Conservation (phyloP, 352 stramenopile genomes). For the Globisporangium mamillatum region DNA sequence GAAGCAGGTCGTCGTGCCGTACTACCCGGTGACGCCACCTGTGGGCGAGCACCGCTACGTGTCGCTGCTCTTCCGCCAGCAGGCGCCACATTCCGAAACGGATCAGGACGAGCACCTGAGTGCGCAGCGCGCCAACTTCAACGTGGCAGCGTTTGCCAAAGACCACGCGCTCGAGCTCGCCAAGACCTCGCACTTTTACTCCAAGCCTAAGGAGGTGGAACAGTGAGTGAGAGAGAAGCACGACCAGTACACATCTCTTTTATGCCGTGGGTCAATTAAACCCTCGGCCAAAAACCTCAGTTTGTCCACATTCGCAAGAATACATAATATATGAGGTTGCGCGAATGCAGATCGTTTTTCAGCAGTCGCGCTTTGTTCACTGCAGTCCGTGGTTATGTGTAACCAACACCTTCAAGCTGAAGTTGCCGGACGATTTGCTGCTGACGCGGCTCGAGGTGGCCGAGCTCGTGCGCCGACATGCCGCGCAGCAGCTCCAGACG, state of each 20-base stretch:
- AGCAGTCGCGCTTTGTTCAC: too few species aligned
- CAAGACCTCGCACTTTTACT: slow-evolving; percentile 42
- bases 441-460: slow-evolving; percentile 32
- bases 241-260: too few species aligned
- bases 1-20: slow-evolving; percentile 39
- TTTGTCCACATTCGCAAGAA: too few species aligned
- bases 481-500: slow-evolving; percentile 42
- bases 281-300: too few species aligned
- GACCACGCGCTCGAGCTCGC: slow-evolving; percentile 32
- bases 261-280: too few species aligned
- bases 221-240: too few species aligned
- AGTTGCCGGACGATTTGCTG: slow-evolving; percentile 34
- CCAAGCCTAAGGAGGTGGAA: slow-evolving; percentile 15
- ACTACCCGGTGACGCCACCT: slow-evolving; percentile 57
- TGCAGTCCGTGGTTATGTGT: too few species aligned
- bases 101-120: slow-evolving; percentile 24
- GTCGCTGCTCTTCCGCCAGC: slow-evolving; percentile 46
- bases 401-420: slow-evolving; percentile 17
- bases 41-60: slow-evolving; percentile 57
- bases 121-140: slow-evolving; percentile 41
- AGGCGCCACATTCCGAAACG: neutral
- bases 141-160: slow-evolving; percentile 40
- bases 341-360: too few species aligned
- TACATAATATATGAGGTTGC: too few species aligned
- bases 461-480: slow-evolving; percentile 32